Evolutionary conservation across 768 basidiomycete species (phyloP), one percentile per base, ranked within the genome.

Genomic region (Steccherinum ochraceum): DNA sequence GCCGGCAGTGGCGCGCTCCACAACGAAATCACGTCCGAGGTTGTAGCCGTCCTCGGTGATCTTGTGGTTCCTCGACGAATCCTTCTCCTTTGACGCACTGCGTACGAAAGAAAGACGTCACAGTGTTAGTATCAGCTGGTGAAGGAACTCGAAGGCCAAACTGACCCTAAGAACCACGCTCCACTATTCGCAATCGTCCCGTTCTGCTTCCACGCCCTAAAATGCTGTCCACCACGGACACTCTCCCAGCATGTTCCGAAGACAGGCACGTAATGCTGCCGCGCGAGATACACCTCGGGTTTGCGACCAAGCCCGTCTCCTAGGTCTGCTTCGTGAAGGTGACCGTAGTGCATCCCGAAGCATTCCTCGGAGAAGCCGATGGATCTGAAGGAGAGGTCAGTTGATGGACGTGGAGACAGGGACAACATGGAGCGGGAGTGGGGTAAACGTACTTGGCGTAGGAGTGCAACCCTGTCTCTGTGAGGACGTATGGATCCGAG

Each of bases 241-340:
- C 81, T 89, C 72, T 93, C 90, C 86, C 91, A 90, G 65, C 91
- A 93, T 0, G 89, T 89, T 23, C 91, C 91, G 76, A 81, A 83
- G 27, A 83, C 68, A 3, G 89, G 88, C 57, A 79, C 78, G 66
- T 89, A 91, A 54, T 83, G 72, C 58, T 93, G 90, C 20, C 91
- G 79, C 20, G 82, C 84, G 44, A 93, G 77, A 61, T 82, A 78
- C 54, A 81, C 76, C 61, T 93, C 84, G 0, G 69, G 63, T 62
- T 84, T 83, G 59, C 75, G 76, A 2, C 82, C 82, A 48, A 85
- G 80, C 0, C 90, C 91, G 58, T 93, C 91, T 23, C 91, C 91
- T 5, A 93, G 77, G 64, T 93, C 74, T 12, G 91, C 92, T 44
- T 81, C 72, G 62, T 93, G 91, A 26, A 84, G 70, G 52, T 80